Conservation (phyloP, 495 filamentous ascomycete species). For the Hypoxylon fuscum region DNA sequence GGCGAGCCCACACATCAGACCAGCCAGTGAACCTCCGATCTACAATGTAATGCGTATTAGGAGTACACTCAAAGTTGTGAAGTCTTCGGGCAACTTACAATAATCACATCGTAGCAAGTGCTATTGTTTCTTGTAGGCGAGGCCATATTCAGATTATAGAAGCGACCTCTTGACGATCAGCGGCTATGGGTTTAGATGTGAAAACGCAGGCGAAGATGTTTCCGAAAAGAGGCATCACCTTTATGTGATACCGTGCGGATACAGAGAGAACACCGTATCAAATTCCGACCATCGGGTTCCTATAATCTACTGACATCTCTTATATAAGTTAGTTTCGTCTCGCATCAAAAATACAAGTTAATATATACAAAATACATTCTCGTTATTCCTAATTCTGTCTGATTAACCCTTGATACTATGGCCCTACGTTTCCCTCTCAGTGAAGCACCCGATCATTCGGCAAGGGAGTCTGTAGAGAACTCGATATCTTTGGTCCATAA, state of each 20-base stretch:
- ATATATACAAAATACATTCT: background rate
- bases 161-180: background rate
- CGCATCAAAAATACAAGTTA: background rate
- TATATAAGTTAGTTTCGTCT: background rate
- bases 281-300: background rate
- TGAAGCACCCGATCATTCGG: conserved; percentile 3
- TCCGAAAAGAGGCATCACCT: background rate
- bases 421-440: conserved; percentile 9
- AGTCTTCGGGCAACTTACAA: conserved; percentile 3
- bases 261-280: background rate
- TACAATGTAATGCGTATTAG: background rate
- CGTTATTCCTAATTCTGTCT: background rate
- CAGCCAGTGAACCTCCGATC: conserved; percentile 50
- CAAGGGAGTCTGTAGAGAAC: conserved; percentile 8
- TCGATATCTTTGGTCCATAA: background rate
- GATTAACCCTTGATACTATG: conserved; percentile 7
- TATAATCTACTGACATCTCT: background rate
- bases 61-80: background rate
- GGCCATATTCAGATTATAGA: background rate
- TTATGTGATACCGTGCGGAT: background rate
- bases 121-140: background rate
- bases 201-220: background rate
- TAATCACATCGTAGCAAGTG: background rate
- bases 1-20: conserved; percentile 46
- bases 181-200: background rate